Evolutionary conservation across 2,329 filamentous ascomycete species (phyloP).

Genomic region (Beauveria sp.): DNA sequence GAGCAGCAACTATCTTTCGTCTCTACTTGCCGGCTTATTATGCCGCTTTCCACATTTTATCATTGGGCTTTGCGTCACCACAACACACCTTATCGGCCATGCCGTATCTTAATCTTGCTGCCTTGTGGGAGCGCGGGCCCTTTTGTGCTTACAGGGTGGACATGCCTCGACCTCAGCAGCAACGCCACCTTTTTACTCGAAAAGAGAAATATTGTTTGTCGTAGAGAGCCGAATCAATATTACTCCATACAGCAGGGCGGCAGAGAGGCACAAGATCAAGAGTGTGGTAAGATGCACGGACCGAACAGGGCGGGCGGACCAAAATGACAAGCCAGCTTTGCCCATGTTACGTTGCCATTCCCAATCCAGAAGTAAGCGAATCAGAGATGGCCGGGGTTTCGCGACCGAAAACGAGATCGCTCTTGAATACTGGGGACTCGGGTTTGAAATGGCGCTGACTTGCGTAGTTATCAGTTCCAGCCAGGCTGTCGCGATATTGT

Average conservation of each 20-base stretch:
- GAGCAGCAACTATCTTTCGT: background rate
- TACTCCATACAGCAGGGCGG: background rate
- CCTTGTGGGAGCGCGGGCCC: background rate
- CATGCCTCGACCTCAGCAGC: background rate
- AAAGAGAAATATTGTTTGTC: background rate
- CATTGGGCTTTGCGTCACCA: background rate
- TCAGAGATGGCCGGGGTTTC: background rate
- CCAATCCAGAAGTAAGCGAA: background rate
- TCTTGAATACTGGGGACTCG: background rate
- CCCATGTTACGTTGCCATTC: background rate
- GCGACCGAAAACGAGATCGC: background rate
- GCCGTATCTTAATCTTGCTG: conserved; percentile 5
- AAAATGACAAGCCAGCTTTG: background rate
- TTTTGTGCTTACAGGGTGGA: background rate
- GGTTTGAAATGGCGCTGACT: background rate
- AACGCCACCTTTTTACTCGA: background rate
- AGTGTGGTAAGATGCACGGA: background rate
- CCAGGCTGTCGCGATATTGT: background rate
- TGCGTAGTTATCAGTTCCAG: background rate
- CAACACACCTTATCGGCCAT: conserved; percentile 3
- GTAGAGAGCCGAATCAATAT: background rate
- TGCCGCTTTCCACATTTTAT: background rate
- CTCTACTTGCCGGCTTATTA: background rate
- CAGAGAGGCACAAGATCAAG: background rate
- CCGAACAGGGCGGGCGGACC: background rate